These are phyloP conservation scores for Sphaerostilbella broomeana DNA, from an alignment of 2,329 filamentous ascomycete species.

Conservation along the genomic window DNA sequence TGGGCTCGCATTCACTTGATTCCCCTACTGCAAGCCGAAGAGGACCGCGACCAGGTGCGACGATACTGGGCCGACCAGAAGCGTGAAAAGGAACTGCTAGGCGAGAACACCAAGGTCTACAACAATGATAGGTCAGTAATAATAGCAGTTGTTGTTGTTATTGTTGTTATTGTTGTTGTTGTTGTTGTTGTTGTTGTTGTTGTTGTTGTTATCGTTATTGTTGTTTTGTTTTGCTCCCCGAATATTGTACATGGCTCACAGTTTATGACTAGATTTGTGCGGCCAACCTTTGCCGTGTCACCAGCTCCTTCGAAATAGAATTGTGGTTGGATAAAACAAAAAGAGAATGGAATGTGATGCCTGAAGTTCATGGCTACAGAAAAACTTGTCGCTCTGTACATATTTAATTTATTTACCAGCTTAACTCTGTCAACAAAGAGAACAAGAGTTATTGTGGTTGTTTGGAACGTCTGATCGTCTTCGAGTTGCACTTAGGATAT, in stretches of 20 bases:
- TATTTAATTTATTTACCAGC: slow-evolving; percentile 2
- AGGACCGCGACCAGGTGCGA: slow-evolving; percentile 90
- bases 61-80: slow-evolving; percentile 79
- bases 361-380: neutral
- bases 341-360: neutral
- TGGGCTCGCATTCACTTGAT: slow-evolving; percentile 95
- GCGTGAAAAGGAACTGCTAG: slow-evolving; percentile 84
- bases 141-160: too few species aligned
- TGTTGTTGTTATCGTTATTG: too few species aligned
- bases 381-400: slow-evolving; percentile 13
- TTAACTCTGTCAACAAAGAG: neutral
- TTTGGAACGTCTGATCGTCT: neutral
- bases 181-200: too few species aligned
- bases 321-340: neutral
- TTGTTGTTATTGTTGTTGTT: too few species aligned
- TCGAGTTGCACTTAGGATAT: too few species aligned
- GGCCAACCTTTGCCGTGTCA: slow-evolving; percentile 70
- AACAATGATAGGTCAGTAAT: slow-evolving; percentile 79
- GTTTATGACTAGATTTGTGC: slow-evolving; percentile 56
- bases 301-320: slow-evolving; percentile 57
- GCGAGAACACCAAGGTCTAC: slow-evolving; percentile 78
- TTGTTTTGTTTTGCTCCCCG: neutral
- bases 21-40: slow-evolving; percentile 88
- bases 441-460: slow-evolving; percentile 1
- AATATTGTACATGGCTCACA: neutral